Percentiles rank a stretch among this genome's conserved stretches.
phyloP scores from a whole-genome alignment of 768 basidiomycete species.

The Artomyces pyxidatus region DNA sequence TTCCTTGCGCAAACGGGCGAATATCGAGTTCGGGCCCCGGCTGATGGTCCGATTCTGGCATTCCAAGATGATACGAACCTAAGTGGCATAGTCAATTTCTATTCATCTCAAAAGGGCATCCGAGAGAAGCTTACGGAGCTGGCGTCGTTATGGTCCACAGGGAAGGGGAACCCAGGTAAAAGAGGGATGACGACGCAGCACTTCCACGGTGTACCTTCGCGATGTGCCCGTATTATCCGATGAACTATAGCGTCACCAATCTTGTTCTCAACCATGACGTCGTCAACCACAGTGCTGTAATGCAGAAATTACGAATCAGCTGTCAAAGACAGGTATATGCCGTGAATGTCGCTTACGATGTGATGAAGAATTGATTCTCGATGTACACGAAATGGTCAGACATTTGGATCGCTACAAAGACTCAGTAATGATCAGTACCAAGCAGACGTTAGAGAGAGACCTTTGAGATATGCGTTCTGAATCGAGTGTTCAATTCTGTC shows the following conservation, averaged over 20 bases:
- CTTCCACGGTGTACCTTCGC: constrained; percentile 76
- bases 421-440: not conserved
- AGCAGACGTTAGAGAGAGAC: constrained; percentile 26
- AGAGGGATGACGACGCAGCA: constrained; percentile 90
- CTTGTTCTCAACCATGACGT: constrained; percentile 81
- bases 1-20: constrained; percentile 73
- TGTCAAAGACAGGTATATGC: too few relatives aligned
- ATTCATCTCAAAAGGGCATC: not conserved
- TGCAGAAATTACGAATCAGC: too few relatives aligned
- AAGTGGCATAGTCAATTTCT: constrained; percentile 3
- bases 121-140: constrained; percentile 56
- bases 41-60: constrained; percentile 88
- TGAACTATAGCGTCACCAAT: constrained; percentile 93
- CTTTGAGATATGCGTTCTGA: constrained; percentile 89
- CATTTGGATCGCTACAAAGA: constrained; percentile 66
- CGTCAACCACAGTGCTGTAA: constrained; percentile 71
- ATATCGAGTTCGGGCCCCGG: constrained; percentile 89
- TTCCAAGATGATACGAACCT: constrained; percentile 93
- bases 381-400: constrained; percentile 99
- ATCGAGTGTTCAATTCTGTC: constrained; percentile 85
- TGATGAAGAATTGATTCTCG: constrained; percentile 91
- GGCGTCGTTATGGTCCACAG: constrained; percentile 89
- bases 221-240: constrained; percentile 83
- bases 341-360: constrained; percentile 58
- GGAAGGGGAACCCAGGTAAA: constrained; percentile 87